Evolutionary conservation across 352 stramenopile genomes (phyloP).

Genomic region (Phytophthora fragariae): DNA sequence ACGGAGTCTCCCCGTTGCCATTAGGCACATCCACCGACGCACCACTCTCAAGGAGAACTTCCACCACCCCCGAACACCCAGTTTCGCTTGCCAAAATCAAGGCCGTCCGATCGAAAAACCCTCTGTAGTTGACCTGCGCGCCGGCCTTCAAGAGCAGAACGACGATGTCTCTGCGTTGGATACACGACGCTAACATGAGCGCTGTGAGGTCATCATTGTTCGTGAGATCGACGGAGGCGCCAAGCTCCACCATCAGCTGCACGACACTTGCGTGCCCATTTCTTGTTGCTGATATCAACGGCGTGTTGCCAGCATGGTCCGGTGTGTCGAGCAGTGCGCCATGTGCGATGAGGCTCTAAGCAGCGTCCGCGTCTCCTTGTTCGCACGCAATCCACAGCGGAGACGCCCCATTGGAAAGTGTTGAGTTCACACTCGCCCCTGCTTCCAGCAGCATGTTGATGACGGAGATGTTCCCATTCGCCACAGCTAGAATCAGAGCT

Average conservation of each 20-base stretch:
- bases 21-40: neutral
- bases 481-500: neutral
- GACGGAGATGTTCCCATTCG: neutral
- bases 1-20: neutral
- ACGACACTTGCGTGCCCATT: neutral
- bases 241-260: neutral
- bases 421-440: neutral
- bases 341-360: neutral
- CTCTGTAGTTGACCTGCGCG: neutral
- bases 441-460: neutral
- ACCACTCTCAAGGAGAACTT: neutral
- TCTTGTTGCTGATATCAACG: neutral
- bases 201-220: neutral
- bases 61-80: neutral
- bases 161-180: neutral
- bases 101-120: neutral
- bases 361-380: neutral
- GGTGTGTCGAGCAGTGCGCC: neutral
- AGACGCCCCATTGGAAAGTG: neutral
- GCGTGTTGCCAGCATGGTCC: neutral
- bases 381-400: neutral
- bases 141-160: neutral
- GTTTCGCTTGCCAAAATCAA: neutral
- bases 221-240: neutral
- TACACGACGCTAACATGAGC: neutral